These are phyloP conservation scores for Pyrus bretschneideri DNA, from an alignment of 306 rosid species.

Conservation along the genomic window DNA sequence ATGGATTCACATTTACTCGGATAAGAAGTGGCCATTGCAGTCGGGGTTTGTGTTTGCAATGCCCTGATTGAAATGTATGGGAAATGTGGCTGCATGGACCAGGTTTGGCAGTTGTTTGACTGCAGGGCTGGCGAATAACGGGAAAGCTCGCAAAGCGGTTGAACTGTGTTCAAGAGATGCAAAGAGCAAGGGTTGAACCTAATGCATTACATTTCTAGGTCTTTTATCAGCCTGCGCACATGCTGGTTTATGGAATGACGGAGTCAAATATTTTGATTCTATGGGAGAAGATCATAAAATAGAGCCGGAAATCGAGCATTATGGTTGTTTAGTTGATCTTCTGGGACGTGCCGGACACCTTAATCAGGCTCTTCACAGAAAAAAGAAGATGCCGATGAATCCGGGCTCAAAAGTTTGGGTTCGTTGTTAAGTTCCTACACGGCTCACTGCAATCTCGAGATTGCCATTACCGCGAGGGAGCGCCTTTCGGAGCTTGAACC, in stretches of 20 bases:
- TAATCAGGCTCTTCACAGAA: constrained; percentile 48
- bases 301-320: constrained; percentile 61
- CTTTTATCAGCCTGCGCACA: constrained; percentile 71
- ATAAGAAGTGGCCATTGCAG: constrained; percentile 30
- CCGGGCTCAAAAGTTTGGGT: constrained; percentile 77
- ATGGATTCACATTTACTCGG: constrained; percentile 67
- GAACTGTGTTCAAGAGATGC: constrained; percentile 54
- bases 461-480: constrained; percentile 58
- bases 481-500: constrained; percentile 63
- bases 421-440: constrained; percentile 68
- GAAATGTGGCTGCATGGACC: constrained; percentile 63
- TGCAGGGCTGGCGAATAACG: constrained; percentile 64
- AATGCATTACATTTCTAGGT: constrained; percentile 65
- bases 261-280: constrained; percentile 49
- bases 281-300: constrained; percentile 34
- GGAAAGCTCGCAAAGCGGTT: constrained; percentile 54
- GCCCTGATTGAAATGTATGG: constrained; percentile 82
- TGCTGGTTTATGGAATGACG: constrained; percentile 63
- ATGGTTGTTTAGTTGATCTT: constrained; percentile 83
- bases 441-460: constrained; percentile 53
- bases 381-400: constrained; percentile 57
- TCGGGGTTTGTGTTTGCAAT: constrained; percentile 38
- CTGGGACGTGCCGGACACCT: constrained; percentile 66
- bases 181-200: constrained; percentile 33
- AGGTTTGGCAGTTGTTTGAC: constrained; percentile 55